A percentile compares a stretch with the other conserved stretches of the same genome.
phyloP scores from a whole-genome alignment of 352 stramenopile species.

The Hyaloperonospora arabidopsidis region DNA sequence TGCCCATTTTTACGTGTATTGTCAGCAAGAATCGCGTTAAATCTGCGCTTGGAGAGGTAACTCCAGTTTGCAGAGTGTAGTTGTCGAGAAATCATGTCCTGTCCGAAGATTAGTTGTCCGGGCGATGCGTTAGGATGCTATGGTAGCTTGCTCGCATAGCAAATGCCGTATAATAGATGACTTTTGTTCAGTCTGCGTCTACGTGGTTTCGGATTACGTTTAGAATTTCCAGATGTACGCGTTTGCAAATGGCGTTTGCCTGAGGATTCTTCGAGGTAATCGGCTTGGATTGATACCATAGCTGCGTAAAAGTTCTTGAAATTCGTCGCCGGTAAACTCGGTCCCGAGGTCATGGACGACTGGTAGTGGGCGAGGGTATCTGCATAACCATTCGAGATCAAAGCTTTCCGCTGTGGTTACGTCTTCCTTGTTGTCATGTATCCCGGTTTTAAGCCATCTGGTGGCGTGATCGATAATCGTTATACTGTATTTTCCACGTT shows the following conservation, averaged over 20 bases:
- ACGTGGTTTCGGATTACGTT: background rate
- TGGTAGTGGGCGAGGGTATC: background rate
- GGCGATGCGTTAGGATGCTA: background rate
- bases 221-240: background rate
- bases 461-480: too few relatives aligned
- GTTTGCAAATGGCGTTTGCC: background rate
- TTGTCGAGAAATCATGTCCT: background rate
- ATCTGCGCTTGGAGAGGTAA: constrained; percentile 1
- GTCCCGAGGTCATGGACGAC: background rate
- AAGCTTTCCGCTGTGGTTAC: background rate
- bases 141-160: background rate
- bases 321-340: background rate
- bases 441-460: too few relatives aligned
- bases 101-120: background rate
- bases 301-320: background rate
- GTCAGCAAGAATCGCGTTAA: constrained; percentile 1
- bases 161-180: background rate
- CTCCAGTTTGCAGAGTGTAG: background rate
- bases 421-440: background rate
- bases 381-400: background rate
- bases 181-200: background rate
- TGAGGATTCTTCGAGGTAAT: background rate
- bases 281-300: background rate
- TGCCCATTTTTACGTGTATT: background rate
- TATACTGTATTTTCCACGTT: too few relatives aligned